A percentile compares a stretch with the other conserved stretches of the same genome.
Conservation (phyloP, 2,329 filamentous ascomycete species). For the Aotearoamyces nothofagi region DNA sequence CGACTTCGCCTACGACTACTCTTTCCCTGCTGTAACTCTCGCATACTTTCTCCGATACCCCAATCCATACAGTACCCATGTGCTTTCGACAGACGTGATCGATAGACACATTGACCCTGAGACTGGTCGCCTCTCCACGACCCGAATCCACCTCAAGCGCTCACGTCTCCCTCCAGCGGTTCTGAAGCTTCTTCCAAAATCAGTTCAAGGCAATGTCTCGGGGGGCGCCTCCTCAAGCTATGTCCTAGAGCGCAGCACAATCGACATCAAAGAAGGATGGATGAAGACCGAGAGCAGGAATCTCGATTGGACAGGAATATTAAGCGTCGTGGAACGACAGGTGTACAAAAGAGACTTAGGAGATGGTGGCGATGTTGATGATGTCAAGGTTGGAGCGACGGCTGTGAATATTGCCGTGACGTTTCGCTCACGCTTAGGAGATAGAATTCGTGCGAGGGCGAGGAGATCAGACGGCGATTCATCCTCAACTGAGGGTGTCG, state of each 20-base stretch:
- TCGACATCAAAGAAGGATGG: conserved; percentile 68
- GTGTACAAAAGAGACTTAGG: conserved; percentile 33
- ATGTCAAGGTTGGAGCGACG: conserved; percentile 27
- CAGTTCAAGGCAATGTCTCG: conserved; percentile 33
- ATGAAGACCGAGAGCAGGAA: conserved; percentile 74
- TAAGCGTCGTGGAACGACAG: conserved; percentile 66
- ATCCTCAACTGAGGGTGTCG: conserved; percentile 23
- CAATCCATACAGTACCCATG: conserved; percentile 71
- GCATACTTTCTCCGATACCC: conserved; percentile 85
- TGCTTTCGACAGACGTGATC: conserved; percentile 73
- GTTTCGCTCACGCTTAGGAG: conserved; percentile 57
- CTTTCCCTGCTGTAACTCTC: conserved; percentile 72
- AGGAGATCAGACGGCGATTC: conserved; percentile 22
- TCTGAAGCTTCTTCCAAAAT: conserved; percentile 59
- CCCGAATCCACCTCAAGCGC: conserved; percentile 69
- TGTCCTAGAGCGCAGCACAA: conserved; percentile 65
- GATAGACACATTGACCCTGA: conserved; percentile 54
- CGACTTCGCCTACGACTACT: conserved; percentile 62
- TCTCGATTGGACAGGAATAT: conserved; percentile 66
- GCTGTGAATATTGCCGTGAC: conserved; percentile 61
- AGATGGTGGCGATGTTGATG: conserved; percentile 12
- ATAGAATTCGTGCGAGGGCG: conserved; percentile 30
- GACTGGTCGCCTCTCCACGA: conserved; percentile 64
- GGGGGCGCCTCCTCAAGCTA: conserved; percentile 54
- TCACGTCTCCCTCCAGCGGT: conserved; percentile 62